Evolutionary conservation across 2,329 filamentous ascomycete species (phyloP).

Genomic region (Aspergillus transmontanensis): DNA sequence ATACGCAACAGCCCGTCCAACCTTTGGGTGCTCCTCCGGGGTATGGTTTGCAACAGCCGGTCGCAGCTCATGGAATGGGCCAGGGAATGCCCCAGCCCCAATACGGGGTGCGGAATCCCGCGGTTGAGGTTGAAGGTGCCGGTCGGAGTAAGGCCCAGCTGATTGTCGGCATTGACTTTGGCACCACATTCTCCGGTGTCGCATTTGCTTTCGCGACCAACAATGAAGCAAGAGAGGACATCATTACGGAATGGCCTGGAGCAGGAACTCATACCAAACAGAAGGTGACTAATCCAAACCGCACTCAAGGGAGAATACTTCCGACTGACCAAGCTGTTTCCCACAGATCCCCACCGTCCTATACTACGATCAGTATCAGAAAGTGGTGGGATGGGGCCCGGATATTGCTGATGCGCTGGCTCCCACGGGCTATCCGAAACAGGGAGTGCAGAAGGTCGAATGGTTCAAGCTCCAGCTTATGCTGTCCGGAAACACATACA

Average conservation of each 20-base stretch:
- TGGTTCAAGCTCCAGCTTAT: constrained; percentile 99
- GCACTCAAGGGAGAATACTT: not conserved
- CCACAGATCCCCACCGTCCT: constrained; percentile 89
- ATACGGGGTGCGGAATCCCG: constrained; percentile 36
- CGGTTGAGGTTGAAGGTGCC: constrained; percentile 78
- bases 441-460: constrained; percentile 96
- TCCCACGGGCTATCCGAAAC: constrained; percentile 95
- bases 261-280: constrained; percentile 98
- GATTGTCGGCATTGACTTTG: constrained; percentile 99
- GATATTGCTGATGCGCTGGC: constrained; percentile 97
- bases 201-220: constrained; percentile 93
- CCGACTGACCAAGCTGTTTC: constrained; percentile 11
- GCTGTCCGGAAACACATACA: constrained; percentile 98
- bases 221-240: constrained; percentile 96
- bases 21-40: constrained; percentile 47
- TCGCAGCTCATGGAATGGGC: constrained; percentile 30
- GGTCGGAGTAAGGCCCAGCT: constrained; percentile 92
- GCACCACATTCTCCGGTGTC: constrained; percentile 96
- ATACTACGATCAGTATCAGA: constrained; percentile 99
- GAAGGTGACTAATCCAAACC: constrained; percentile 65
- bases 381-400: constrained; percentile 98
- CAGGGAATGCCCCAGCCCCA: constrained; percentile 29
- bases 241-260: constrained; percentile 98
- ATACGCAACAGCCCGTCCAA: constrained; percentile 44
- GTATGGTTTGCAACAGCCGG: constrained; percentile 45